Evolutionary conservation across 345 rosid genomes (phyloP), one percentile per base, ranked within the genome.

Genomic region (Cochlearia excelsa): DNA sequence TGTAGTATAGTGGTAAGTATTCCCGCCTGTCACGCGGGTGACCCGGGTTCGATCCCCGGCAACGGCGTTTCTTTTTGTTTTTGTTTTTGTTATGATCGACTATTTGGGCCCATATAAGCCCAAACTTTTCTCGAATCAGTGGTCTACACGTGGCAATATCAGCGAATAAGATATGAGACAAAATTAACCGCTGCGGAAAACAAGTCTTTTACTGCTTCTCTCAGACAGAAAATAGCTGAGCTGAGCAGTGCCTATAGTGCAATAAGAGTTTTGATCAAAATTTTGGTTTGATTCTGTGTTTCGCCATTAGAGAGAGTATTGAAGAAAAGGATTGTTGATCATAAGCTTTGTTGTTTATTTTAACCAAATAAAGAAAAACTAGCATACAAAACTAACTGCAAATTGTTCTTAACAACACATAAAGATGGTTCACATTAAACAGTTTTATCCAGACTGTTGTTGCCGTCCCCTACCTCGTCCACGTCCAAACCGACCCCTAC

Each of bases 21-120:
- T 76, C 83, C 89, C 84, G 87, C 82, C 97, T 85, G 93, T 88
- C 98, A 92, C 93, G 86, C 84, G 85, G 93, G 93, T 46, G 95
- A 83, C 98, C 92, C 90, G 94, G 79, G 92, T 84, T 88, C 98
- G 92, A 86, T 85, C 81, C 84, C 94, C 89, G 86, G 93, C 89
- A 83, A 77, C 84, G 89, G 91, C 82, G 93, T 3, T 2, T 27
- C 7, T 37, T 37, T 37, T 37, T 37, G 0, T 3, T 37, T 37
- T 37, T 33, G 35, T 33, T 33, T 5, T 33, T 33, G 35, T 33
- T 33, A 33, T 2, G 3, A 2, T 33, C 35, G 35, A 34, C 37
- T 34, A 34, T 34, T 34, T 34, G 37, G 37, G 37, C 37, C 6
- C 6, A 6, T 34, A 3, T 3, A 34, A 34, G 37, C 37, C 37